These are phyloP conservation scores for Batkoa obscura DNA, from an alignment of 371 early-diverging fungal species.

Conservation along the genomic window DNA sequence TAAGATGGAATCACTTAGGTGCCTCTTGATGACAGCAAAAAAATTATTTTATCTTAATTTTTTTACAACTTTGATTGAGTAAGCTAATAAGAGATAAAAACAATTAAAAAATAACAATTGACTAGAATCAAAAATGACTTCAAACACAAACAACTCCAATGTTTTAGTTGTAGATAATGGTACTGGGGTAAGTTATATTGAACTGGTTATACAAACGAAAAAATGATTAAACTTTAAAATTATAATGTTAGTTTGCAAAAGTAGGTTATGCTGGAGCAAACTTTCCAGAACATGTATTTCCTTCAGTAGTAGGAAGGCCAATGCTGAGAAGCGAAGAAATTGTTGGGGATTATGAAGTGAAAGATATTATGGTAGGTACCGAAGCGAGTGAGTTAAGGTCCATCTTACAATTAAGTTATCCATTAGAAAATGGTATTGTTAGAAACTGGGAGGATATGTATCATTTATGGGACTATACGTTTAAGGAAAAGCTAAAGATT, in stretches of 20 bases:
- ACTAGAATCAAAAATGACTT: no score
- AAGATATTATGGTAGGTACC: slow-evolving; percentile 94
- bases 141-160: slow-evolving; percentile 17
- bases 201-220: background rate
- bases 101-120: no score
- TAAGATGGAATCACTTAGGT: no score
- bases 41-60: no score
- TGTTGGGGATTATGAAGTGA: slow-evolving; percentile 50
- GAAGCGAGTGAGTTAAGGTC: slow-evolving; percentile 81
- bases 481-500: slow-evolving; percentile 72
- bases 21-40: no score
- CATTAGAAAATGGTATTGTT: slow-evolving; percentile 97
- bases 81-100: no score
- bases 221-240: background rate
- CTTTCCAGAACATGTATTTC: slow-evolving; percentile 89
- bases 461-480: slow-evolving; percentile 94
- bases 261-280: slow-evolving; percentile 91
- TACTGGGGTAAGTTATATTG: slow-evolving; percentile 56
- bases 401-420: slow-evolving; percentile 87
- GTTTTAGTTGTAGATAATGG: slow-evolving; percentile 90
- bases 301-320: slow-evolving; percentile 91
- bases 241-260: slow-evolving; percentile 62
- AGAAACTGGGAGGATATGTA: slow-evolving; percentile 96
- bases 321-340: slow-evolving; percentile 89
- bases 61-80: no score